These are phyloP conservation scores for Yarrowia sp. DNA, from an alignment of 805 yeast species.

Conservation along the genomic window DNA sequence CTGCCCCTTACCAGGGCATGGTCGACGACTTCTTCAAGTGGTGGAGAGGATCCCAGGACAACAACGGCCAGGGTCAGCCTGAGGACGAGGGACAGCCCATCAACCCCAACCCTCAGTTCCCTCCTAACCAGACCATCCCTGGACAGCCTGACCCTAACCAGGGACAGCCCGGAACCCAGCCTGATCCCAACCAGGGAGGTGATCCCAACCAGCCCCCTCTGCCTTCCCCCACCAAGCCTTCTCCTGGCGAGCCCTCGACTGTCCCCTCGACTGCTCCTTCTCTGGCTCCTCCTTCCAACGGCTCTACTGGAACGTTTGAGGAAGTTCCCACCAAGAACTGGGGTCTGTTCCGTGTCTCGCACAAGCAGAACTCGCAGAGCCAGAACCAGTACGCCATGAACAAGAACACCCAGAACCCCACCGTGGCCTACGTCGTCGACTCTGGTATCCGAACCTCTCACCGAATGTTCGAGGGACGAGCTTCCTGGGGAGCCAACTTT, in stretches of 20 bases:
- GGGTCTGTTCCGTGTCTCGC: slow-evolving; percentile 89
- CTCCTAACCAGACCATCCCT: not conserved
- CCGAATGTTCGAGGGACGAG: slow-evolving; percentile 82
- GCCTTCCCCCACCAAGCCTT: not conserved
- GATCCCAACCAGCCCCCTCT: not conserved
- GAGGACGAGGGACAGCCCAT: not conserved
- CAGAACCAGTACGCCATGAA: slow-evolving; percentile 2
- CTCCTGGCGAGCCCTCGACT: not conserved
- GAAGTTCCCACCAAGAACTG: slow-evolving; percentile 77
- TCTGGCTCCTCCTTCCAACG: not conserved
- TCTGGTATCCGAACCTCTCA: slow-evolving; percentile 84
- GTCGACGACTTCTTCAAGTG: slow-evolving; percentile 13
- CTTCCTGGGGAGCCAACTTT: slow-evolving; percentile 83
- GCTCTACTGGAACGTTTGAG: not conserved
- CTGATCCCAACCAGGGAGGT: not conserved
- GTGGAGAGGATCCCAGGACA: not conserved
- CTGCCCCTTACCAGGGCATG: not conserved
- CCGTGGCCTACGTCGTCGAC: slow-evolving; percentile 82
- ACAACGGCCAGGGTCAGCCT: not conserved
- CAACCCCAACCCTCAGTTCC: not conserved
- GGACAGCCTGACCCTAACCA: not conserved
- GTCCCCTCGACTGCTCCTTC: not conserved
- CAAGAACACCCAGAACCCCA: slow-evolving; percentile 44
- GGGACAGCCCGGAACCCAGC: not conserved
- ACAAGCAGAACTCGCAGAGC: slow-evolving; percentile 9